These are phyloP conservation scores for Exophiala phaeomuriformis DNA, from an alignment of 2,329 filamentous ascomycete genomes.

Conservation along the genomic window DNA sequence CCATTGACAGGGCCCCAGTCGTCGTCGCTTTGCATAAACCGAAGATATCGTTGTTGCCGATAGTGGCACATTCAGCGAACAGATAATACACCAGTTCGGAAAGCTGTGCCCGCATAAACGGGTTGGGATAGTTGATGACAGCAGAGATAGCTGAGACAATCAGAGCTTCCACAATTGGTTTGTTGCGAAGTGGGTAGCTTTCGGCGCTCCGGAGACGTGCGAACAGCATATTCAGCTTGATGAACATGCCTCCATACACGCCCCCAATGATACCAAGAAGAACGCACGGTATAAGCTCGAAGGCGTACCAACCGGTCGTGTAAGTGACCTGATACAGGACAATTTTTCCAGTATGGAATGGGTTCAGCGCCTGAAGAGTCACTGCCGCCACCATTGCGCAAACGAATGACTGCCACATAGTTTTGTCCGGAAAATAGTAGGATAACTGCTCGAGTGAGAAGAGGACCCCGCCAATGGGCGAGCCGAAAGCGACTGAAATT, in stretches of 20 bases:
- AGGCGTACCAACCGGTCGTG: conserved; percentile 83
- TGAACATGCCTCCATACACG: conserved; percentile 90
- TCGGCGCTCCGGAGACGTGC: conserved; percentile 67
- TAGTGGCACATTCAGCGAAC: conserved; percentile 80
- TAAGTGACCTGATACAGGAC: conserved; percentile 96
- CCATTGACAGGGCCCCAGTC: conserved; percentile 70
- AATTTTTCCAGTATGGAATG: conserved; percentile 89
- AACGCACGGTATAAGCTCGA: conserved; percentile 83
- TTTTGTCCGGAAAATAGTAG: conserved; percentile 98
- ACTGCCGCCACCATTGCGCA: conserved; percentile 98
- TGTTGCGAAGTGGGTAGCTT: conserved; percentile 40
- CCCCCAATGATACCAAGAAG: conserved; percentile 82
- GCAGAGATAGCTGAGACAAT: conserved; percentile 75
- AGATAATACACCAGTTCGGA: conserved; percentile 86
- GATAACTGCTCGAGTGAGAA: conserved; percentile 97
- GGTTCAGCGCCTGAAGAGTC: conserved; percentile 84
- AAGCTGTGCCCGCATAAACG: conserved; percentile 89
- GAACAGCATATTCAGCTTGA: conserved; percentile 84
- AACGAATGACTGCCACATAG: conserved; percentile 99
- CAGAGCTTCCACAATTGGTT: conserved; percentile 71
- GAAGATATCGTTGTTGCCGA: conserved; percentile 70
- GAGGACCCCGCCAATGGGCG: conserved; percentile 86
- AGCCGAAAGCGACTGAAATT: conserved; percentile 89
- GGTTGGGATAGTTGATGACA: conserved; percentile 87
- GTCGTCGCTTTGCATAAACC: conserved; percentile 77